Evolutionary conservation across 139 green algal genomes (phyloP), one percentile per base, ranked within the genome.

Genomic region (Volvox africanus): DNA sequence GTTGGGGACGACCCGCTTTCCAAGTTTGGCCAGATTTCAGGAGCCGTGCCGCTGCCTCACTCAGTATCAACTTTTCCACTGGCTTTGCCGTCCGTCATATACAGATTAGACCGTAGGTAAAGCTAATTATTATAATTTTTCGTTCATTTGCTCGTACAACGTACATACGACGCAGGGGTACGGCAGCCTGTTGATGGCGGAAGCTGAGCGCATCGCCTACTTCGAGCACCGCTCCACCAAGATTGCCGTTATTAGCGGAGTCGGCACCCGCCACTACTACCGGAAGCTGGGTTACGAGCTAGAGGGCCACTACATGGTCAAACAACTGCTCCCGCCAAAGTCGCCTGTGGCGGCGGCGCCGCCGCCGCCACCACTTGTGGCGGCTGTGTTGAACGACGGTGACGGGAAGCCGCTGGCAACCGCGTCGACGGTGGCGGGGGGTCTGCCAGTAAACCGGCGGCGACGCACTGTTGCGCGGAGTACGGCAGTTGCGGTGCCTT

Each of bases 241-340:
- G 92, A 69, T 99, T 26, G 98, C 97, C 0, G 98, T 99, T 73
- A 99, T 99, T 90, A 98, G 96, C n/a, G 98, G 98, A 1, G 97
- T 99, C 86, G 98, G 98, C 84, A 99, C 98, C 18, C 95, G 98
- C 50, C 97, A 99, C 94, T 99, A 99, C 95, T 99, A 99, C 91
- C 75, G 55, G 55, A 88, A 84, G 69, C 50, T 93, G 73, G 36
- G 61, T 35, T 99, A 99, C 86, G 93, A 99, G 87, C 94, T 99
- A 79, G 97, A 99, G 90, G 98, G 98, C n/a, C 96, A 96, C 17
- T 99, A 99, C 95, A 99, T 99, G 98, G 96, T 98, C 33, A 99
- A 99, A 93, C 22, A 78, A 16, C 88, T 97, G 67, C 50, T 26
- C 33, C 12, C 33, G 61, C 61, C 62, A 61, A 16, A 18, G 32